These are phyloP conservation scores for Maudiozyma barnettii DNA, from an alignment of 805 yeast genomes.

Conservation along the genomic window DNA sequence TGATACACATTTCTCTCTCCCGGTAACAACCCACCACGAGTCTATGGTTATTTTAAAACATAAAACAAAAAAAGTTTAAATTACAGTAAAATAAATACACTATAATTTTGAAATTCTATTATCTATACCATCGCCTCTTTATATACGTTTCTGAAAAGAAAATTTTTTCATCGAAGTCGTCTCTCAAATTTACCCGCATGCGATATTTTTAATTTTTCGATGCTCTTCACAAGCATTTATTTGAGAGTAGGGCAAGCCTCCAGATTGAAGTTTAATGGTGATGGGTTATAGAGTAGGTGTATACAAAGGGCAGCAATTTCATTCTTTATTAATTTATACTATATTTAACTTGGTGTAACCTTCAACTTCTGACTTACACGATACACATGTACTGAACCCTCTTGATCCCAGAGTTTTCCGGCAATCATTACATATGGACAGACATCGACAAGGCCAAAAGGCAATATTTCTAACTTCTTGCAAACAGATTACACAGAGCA, in stretches of 20 bases:
- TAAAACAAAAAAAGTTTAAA: not conserved
- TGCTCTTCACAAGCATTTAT: too few relatives aligned
- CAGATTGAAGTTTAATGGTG: too few relatives aligned
- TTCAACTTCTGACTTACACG: conserved; percentile 72
- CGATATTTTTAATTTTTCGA: too few relatives aligned
- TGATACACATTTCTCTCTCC: conserved; percentile 22
- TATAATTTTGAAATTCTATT: not conserved
- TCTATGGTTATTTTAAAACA: conserved; percentile 14
- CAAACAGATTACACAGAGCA: conserved; percentile 76
- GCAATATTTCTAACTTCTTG: conserved; percentile 63
- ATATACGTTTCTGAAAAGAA: not conserved
- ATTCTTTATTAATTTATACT: not conserved
- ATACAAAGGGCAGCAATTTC: not conserved
- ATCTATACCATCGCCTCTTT: not conserved
- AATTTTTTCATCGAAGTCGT: too few relatives aligned
- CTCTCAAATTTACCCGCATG: too few relatives aligned
- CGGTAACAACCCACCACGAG: conserved; percentile 19
- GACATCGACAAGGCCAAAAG: conserved; percentile 89
- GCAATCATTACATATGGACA: conserved; percentile 81
- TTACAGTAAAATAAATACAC: not conserved
- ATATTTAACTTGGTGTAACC: conserved; percentile 34
- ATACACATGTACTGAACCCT: conserved; percentile 71
- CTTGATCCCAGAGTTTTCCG: conserved; percentile 62
- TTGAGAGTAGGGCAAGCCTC: too few relatives aligned
- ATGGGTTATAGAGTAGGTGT: too few relatives aligned